Conservation (phyloP, 345 rosid species). For the Eucalyptus brandiana region DNA sequence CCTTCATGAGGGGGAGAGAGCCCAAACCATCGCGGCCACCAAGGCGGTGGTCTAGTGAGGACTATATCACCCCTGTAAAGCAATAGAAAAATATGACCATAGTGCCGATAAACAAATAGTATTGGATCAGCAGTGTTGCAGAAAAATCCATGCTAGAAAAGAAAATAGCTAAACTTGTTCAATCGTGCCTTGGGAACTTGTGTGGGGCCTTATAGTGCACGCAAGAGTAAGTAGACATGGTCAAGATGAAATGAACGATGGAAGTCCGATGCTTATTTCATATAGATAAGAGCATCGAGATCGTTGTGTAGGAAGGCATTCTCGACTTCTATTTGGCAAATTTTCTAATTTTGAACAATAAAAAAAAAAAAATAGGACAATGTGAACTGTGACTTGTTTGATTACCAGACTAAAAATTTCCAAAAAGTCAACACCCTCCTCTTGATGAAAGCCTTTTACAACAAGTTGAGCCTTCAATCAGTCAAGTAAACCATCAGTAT, state of each 20-base stretch:
- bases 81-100: background rate
- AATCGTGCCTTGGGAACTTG: background rate
- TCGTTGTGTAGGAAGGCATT: background rate
- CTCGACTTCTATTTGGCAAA: background rate
- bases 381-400: background rate
- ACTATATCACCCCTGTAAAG: too few relatives aligned
- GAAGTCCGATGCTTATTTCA: rapidly evolving
- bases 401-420: rapidly evolving
- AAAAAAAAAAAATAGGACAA: too few relatives aligned
- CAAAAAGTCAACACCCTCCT: rapidly evolving
- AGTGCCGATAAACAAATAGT: background rate
- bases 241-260: rapidly evolving
- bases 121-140: rapidly evolving
- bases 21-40: too few relatives aligned
- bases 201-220: background rate
- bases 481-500: background rate
- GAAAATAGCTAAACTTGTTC: too few relatives aligned
- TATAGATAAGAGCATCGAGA: background rate
- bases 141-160: background rate
- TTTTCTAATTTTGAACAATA: too few relatives aligned
- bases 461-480: background rate
- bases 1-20: too few relatives aligned
- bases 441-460: background rate
- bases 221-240: background rate
- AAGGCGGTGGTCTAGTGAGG: too few relatives aligned